A percentile compares a stretch with the other conserved stretches of the same genome.
These are phyloP conservation scores for Penicillium hordei DNA, from an alignment of 2,329 filamentous ascomycete species.

Conservation along the genomic window DNA sequence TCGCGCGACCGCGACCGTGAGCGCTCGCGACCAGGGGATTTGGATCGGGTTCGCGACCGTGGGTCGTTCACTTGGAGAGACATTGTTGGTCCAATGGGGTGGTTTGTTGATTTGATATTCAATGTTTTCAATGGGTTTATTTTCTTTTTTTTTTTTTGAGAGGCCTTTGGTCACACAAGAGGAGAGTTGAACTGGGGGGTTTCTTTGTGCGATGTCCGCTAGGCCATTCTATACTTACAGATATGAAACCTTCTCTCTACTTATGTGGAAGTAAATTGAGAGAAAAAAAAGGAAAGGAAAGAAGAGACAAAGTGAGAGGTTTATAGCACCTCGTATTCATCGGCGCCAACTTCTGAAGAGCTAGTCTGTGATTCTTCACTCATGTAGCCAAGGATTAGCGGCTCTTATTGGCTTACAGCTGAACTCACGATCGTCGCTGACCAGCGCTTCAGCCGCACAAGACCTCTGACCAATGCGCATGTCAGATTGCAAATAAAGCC, in stretches of 20 bases:
- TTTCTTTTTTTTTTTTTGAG: background rate
- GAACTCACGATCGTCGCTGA: background rate
- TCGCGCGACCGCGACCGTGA: constrained; percentile 48
- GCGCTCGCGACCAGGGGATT: constrained; percentile 46
- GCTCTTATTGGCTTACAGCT: constrained; percentile 6
- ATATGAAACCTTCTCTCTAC: background rate
- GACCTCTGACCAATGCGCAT: background rate
- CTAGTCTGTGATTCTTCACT: background rate
- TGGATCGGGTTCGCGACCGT: constrained; percentile 47
- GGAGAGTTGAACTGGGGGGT: background rate
- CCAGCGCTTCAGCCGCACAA: constrained; percentile 4
- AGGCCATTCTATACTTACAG: background rate
- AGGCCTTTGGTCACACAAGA: background rate
- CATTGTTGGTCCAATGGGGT: constrained; percentile 24
- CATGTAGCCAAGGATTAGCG: constrained; percentile 1
- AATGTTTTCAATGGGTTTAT: background rate
- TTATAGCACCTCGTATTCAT: constrained; percentile 1
- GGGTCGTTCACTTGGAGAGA: constrained; percentile 43
- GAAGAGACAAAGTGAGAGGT: background rate
- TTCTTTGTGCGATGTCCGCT: background rate
- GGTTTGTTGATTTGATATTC: background rate
- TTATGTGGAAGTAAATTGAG: background rate
- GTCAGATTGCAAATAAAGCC: background rate
- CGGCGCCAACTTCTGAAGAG: background rate
- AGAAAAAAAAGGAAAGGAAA: background rate